phyloP scores from a whole-genome alignment of 768 basidiomycete species.

The Gyrodon lividus region DNA sequence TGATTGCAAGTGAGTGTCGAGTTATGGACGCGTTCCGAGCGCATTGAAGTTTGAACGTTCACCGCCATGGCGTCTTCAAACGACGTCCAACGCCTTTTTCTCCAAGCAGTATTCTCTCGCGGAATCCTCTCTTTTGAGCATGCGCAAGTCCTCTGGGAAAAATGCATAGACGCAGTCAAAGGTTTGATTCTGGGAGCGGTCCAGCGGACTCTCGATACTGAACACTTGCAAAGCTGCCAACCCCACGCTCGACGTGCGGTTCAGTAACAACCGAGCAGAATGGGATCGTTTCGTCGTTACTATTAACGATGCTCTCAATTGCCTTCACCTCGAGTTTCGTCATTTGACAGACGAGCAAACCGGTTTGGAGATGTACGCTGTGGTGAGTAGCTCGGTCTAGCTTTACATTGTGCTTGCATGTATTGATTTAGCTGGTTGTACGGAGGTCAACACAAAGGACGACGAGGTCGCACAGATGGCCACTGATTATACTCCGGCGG shows the following conservation, averaged over 20 bases:
- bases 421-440: background rate
- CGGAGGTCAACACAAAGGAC: slow-evolving; percentile 74
- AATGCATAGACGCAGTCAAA: slow-evolving; percentile 65
- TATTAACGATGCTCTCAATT: slow-evolving; percentile 64
- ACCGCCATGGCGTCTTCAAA: slow-evolving; percentile 44
- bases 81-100: slow-evolving; percentile 75
- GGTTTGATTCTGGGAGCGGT: slow-evolving; percentile 38
- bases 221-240: slow-evolving; percentile 47
- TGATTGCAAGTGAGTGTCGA: background rate
- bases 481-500: slow-evolving; percentile 73
- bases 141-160: slow-evolving; percentile 64
- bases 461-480: slow-evolving; percentile 85
- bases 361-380: slow-evolving; percentile 62
- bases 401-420: background rate
- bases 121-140: slow-evolving; percentile 63
- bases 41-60: slow-evolving; percentile 2
- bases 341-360: slow-evolving; percentile 59
- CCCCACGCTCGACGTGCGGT: slow-evolving; percentile 45
- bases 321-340: slow-evolving; percentile 72
- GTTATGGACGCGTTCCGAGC: slow-evolving; percentile 1
- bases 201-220: background rate
- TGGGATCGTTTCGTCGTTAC: slow-evolving; percentile 61
- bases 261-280: slow-evolving; percentile 40
- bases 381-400: slow-evolving; percentile 47
- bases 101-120: slow-evolving; percentile 76